A percentile compares a stretch with the other conserved stretches of the same genome.
Conservation (phyloP, 768 basidiomycete species). For the Paxillus rubicundulus region DNA sequence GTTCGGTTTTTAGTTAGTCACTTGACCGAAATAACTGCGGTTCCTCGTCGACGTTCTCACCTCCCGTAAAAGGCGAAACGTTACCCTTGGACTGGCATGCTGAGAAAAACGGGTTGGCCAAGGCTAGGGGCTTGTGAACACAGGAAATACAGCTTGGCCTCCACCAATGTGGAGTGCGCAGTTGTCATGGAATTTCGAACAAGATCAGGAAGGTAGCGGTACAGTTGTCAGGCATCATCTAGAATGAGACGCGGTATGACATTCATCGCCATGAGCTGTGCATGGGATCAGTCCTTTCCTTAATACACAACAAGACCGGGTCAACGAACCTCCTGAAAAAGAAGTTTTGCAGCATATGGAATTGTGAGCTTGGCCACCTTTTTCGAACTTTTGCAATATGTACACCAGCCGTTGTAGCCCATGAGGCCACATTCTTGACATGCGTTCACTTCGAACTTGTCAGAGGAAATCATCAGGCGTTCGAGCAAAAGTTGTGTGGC, state of each 20-base stretch:
- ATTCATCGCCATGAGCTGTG: conserved; percentile 94
- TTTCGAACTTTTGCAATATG: conserved; percentile 98
- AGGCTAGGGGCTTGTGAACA: conserved; percentile 1
- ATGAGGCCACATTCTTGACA: conserved; percentile 93
- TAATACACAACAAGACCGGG: neutral
- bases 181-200: conserved; percentile 4
- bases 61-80: neutral
- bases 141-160: conserved; percentile 11
- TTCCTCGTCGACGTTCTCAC: neutral
- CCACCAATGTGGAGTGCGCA: neutral
- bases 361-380: conserved; percentile 94
- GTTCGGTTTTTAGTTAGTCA: neutral
- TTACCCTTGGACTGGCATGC: conserved; percentile 13
- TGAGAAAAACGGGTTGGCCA: neutral
- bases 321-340: conserved; percentile 79
- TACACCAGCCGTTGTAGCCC: conserved; percentile 95
- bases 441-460: conserved; percentile 96
- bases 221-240: conserved; percentile 60
- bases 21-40: neutral
- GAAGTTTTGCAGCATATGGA: conserved; percentile 91
- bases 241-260: conserved; percentile 86
- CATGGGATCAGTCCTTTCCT: neutral
- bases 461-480: conserved; percentile 98
- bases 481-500: conserved; percentile 95
- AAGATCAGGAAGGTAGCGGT: neutral